Conservation (phyloP, 2,329 filamentous ascomycete genomes). For the Cladobotryum mycophilum region DNA sequence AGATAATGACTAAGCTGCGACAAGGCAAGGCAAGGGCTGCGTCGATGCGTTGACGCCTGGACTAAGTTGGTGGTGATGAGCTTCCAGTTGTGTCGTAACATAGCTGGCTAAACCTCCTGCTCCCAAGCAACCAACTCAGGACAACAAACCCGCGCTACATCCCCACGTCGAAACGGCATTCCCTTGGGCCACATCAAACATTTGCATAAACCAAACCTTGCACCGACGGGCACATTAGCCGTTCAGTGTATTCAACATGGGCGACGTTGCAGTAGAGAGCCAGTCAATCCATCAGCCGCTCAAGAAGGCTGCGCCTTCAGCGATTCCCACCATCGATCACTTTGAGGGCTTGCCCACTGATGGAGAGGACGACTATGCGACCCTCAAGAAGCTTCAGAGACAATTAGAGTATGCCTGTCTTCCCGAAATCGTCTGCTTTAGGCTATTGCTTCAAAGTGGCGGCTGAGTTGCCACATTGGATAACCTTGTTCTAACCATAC, state of each 20-base stretch:
- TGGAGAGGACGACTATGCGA: conserved; percentile 86
- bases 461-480: too few relatives aligned
- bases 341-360: conserved; percentile 79
- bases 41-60: conserved; percentile 13
- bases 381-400: conserved; percentile 91
- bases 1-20: conserved; percentile 12
- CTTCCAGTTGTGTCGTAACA: conserved; percentile 9
- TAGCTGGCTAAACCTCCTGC: conserved; percentile 8
- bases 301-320: conserved; percentile 71
- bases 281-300: conserved; percentile 66
- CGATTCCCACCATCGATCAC: conserved; percentile 84
- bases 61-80: not conserved
- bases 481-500: conserved; percentile 4
- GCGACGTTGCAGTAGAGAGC: conserved; percentile 79
- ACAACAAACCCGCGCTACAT: not conserved
- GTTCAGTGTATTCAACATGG: conserved; percentile 54
- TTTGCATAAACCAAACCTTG: not conserved
- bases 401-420: conserved; percentile 70
- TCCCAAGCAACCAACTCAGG: not conserved
- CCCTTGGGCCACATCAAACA: not conserved
- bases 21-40: conserved; percentile 7
- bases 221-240: not conserved
- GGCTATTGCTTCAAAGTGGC: too few relatives aligned
- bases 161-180: not conserved
- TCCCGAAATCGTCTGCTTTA: too few relatives aligned